phyloP scores from a whole-genome alignment of 371 early-diverging fungal genomes.

The Mucor sp. region DNA sequence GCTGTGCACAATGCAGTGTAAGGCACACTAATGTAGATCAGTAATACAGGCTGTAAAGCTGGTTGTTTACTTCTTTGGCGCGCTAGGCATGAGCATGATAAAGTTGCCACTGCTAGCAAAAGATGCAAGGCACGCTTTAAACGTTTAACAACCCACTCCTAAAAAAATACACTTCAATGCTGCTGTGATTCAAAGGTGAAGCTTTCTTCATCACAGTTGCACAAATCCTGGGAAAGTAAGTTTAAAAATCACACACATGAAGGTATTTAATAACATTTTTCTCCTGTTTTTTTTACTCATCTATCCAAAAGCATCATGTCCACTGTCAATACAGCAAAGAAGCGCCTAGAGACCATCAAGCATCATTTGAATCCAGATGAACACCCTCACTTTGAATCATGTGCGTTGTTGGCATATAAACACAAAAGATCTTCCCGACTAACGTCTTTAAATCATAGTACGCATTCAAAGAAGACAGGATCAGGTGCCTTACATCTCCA shows the following conservation, averaged over 20 bases:
- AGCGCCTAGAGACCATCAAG: constrained; percentile 8
- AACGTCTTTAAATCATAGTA: constrained; percentile 12
- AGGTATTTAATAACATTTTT: background rate
- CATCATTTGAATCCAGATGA: constrained; percentile 13
- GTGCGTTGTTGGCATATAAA: background rate
- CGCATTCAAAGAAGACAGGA: constrained; percentile 27
- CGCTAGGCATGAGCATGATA: background rate
- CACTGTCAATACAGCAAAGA: background rate
- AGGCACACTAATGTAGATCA: background rate
- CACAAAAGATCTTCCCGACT: background rate
- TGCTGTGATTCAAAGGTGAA: background rate
- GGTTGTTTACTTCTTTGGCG: background rate
- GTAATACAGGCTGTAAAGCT: background rate
- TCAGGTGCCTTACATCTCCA: constrained; percentile 25
- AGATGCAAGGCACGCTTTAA: background rate
- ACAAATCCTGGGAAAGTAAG: constrained; percentile 1
- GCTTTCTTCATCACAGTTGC: background rate
- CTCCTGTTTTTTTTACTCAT: background rate
- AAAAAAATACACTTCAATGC: background rate
- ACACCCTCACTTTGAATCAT: constrained; percentile 14
- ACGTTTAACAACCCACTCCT: background rate
- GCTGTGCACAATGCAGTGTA: background rate
- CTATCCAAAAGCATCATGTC: background rate
- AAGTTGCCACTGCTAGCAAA: background rate
- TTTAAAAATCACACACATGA: background rate